Percentiles rank a stretch among this genome's conserved stretches.
These are phyloP conservation scores for Wickerhamiella spandovensis DNA, from an alignment of 805 yeast genomes.

Conservation along the genomic window DNA sequence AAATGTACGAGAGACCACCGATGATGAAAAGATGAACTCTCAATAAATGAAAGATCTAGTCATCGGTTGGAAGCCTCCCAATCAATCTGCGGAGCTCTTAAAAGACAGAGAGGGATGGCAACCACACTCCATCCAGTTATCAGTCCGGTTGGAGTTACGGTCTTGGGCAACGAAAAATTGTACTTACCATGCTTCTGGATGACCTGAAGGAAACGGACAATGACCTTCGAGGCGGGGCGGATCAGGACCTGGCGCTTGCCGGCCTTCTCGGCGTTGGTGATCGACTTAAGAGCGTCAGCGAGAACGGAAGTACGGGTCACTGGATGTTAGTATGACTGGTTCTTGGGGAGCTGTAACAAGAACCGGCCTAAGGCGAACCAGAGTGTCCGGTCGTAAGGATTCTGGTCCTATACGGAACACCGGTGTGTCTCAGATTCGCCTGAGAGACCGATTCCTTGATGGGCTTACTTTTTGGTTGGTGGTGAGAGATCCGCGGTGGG, in stretches of 20 bases:
- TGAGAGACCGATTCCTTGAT: constrained; percentile 21
- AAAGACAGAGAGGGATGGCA: constrained; percentile 93
- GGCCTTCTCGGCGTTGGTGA: constrained; percentile 98
- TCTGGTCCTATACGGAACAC: constrained; percentile 16
- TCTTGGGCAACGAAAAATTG: not conserved
- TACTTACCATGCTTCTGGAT: constrained; percentile 91
- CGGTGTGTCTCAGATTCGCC: constrained; percentile 21
- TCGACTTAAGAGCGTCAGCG: constrained; percentile 96
- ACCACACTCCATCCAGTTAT: constrained; percentile 95
- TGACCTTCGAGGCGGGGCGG: constrained; percentile 97
- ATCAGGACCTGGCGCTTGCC: constrained; percentile 98
- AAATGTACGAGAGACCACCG: not conserved
- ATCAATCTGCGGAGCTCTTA: constrained; percentile 80
- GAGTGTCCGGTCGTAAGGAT: constrained; percentile 19
- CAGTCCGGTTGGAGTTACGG: constrained; percentile 48
- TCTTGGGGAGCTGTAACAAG: not conserved
- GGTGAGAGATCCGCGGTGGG: constrained; percentile 11
- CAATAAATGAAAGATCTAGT: not conserved
- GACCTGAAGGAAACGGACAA: constrained; percentile 90
- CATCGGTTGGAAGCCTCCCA: constrained; percentile 2
- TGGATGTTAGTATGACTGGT: constrained; percentile 19
- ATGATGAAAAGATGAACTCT: not conserved
- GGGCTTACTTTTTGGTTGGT: constrained; percentile 18
- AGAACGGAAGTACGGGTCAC: constrained; percentile 98
- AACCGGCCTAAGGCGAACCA: constrained; percentile 15